phyloP scores from a whole-genome alignment of 2,329 filamentous ascomycete genomes.

The Lecanosticta acicola region DNA sequence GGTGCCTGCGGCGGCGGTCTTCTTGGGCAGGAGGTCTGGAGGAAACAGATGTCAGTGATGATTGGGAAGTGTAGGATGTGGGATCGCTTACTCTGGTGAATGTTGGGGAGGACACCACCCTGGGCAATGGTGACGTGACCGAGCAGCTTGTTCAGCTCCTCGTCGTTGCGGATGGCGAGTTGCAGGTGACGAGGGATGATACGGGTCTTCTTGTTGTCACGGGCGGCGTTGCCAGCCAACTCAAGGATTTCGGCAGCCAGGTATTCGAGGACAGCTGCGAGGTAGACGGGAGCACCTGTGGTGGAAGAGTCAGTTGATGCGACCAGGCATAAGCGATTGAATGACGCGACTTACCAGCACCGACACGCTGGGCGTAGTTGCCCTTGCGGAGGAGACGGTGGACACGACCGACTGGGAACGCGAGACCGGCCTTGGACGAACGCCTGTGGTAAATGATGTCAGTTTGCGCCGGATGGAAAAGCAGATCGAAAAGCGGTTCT shows the following conservation, averaged over 20 bases:
- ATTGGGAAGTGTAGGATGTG: constrained; percentile 4
- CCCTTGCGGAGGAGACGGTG: constrained; percentile 98
- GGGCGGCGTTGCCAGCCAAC: constrained; percentile 94
- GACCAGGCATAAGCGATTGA: constrained; percentile 6
- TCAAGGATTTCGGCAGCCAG: constrained; percentile 96
- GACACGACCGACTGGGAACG: constrained; percentile 98
- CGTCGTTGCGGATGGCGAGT: constrained; percentile 91
- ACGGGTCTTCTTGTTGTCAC: constrained; percentile 99
- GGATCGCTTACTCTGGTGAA: constrained; percentile 75
- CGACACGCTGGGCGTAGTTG: constrained; percentile 99
- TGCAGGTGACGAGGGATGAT: constrained; percentile 97
- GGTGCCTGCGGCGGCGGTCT: constrained; percentile 61
- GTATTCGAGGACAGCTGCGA: constrained; percentile 96
- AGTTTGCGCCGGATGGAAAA: constrained; percentile 33
- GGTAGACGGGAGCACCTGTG: constrained; percentile 51
- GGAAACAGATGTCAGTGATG: constrained; percentile 36
- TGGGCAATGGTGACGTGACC: constrained; percentile 96
- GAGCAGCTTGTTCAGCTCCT: constrained; percentile 98
- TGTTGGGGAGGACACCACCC: constrained; percentile 94
- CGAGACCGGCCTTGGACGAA: constrained; percentile 98
- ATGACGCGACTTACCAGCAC: constrained; percentile 62
- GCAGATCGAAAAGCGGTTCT: constrained; percentile 26
- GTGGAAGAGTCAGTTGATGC: constrained; percentile 12
- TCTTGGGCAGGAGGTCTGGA: constrained; percentile 95
- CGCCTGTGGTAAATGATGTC: constrained; percentile 56